These are phyloP conservation scores for Lactarius evosmus DNA, from an alignment of 768 basidiomycete genomes.

Conservation along the genomic window DNA sequence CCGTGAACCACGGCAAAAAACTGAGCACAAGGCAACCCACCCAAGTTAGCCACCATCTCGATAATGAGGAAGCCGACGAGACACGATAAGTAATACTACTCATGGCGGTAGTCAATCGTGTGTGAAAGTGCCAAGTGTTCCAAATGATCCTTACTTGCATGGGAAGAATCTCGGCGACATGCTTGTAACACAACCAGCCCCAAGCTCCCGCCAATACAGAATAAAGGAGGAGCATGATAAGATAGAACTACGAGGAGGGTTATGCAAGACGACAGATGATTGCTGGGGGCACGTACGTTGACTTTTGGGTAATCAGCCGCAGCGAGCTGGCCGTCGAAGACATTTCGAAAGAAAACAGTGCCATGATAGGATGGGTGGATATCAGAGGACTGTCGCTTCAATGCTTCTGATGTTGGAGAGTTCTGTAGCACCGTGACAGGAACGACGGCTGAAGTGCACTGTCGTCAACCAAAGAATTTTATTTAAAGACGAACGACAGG, in stretches of 20 bases:
- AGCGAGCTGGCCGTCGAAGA: constrained; percentile 82
- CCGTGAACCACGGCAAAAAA: neutral
- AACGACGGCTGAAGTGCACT: constrained; percentile 58
- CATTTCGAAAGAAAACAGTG: constrained; percentile 79
- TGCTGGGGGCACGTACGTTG: constrained; percentile 51
- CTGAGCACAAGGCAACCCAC: constrained; percentile 39
- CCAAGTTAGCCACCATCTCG: constrained; percentile 93
- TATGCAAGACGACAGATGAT: neutral
- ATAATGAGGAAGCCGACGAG: constrained; percentile 82
- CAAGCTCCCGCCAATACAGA: constrained; percentile 62
- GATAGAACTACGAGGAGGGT: constrained; percentile 66
- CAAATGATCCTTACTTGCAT: constrained; percentile 60
- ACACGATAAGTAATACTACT: constrained; percentile 86
- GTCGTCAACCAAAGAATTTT: constrained; percentile 4
- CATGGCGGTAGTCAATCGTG: constrained; percentile 8
- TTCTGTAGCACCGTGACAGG: constrained; percentile 76
- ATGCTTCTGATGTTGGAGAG: neutral
- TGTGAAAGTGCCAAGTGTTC: neutral
- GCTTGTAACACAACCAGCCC: constrained; percentile 80
- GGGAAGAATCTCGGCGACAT: constrained; percentile 80
- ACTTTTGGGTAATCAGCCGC: constrained; percentile 98
- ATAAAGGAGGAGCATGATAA: constrained; percentile 81
- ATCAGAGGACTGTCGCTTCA: constrained; percentile 43
- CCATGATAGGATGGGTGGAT: constrained; percentile 79
- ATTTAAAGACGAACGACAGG: constrained; percentile 7